Percentiles rank a stretch among this genome's conserved stretches.
Evolutionary conservation across 495 filamentous ascomycete genomes (phyloP).

Genomic region (Penicillium lagena): DNA sequence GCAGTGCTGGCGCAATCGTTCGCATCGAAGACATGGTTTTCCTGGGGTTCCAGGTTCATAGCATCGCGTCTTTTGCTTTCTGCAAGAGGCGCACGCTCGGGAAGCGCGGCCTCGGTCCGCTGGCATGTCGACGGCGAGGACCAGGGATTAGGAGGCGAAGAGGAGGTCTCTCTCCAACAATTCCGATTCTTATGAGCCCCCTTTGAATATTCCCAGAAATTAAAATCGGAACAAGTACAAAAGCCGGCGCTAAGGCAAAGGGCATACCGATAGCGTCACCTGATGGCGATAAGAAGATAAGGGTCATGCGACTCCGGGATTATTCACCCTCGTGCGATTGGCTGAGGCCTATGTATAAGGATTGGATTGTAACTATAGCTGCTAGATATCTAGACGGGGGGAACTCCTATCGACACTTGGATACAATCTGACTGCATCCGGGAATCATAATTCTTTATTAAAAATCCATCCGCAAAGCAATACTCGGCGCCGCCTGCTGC

Average conservation of each 20-base stretch:
- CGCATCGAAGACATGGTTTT: slow-evolving; percentile 32
- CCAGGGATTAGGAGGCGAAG: too few relatives aligned
- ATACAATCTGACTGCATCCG: too few relatives aligned
- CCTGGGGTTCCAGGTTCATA: slow-evolving; percentile 27
- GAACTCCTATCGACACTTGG: too few relatives aligned
- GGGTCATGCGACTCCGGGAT: neutral
- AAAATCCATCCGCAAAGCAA: slow-evolving; percentile 95
- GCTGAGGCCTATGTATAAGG: too few relatives aligned
- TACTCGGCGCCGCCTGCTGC: slow-evolving; percentile 64
- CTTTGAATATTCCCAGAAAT: too few relatives aligned
- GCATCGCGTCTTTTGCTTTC: slow-evolving; percentile 40
- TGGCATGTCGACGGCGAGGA: slow-evolving; percentile 23
- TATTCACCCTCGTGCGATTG: too few relatives aligned
- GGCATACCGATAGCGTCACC: slow-evolving; percentile 5
- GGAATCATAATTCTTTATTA: slow-evolving; percentile 3
- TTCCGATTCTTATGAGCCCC: too few relatives aligned
- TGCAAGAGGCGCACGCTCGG: slow-evolving; percentile 34
- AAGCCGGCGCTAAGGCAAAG: neutral
- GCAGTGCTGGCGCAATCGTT: slow-evolving; percentile 28
- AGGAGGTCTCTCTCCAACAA: too few relatives aligned
- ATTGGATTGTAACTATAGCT: too few relatives aligned
- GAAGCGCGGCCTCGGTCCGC: slow-evolving; percentile 39
- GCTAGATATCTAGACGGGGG: too few relatives aligned
- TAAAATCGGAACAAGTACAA: neutral
- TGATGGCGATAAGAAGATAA: slow-evolving; percentile 13